Conservation (phyloP, 179 eudicot species). For the Beta lomatogona region DNA sequence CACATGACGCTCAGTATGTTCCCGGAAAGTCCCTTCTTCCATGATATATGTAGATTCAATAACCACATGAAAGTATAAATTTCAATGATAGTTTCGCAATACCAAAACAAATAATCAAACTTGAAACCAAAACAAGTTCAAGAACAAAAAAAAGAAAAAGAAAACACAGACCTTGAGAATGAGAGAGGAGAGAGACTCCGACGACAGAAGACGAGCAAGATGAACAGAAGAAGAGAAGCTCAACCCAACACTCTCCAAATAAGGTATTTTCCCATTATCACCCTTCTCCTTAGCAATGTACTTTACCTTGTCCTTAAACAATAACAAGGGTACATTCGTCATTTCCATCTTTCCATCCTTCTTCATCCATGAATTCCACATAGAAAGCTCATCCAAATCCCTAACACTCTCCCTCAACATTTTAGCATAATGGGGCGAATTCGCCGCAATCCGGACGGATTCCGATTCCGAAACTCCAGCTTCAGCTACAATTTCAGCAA, state of each 20-base stretch:
- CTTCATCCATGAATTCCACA: constrained; percentile 48
- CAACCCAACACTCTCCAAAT: constrained; percentile 74
- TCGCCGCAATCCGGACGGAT: constrained; percentile 42
- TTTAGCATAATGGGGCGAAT: constrained; percentile 51
- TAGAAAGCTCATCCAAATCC: constrained; percentile 56
- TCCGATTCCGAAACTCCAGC: constrained; percentile 50
- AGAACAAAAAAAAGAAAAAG: background rate
- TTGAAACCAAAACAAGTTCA: background rate
- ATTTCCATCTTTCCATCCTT: constrained; percentile 20
- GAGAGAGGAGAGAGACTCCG: constrained; percentile 48
- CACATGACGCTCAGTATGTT: background rate
- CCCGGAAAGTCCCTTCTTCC: background rate
- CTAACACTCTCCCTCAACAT: constrained; percentile 65
- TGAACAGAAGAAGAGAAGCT: constrained; percentile 57
- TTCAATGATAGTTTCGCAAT: background rate
- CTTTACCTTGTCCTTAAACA: constrained; percentile 59
- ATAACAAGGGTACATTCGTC: background rate
- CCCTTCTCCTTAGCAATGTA: constrained; percentile 61
- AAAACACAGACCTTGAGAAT: constrained; percentile 51
- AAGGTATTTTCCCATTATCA: constrained; percentile 72
- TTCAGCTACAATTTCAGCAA: constrained; percentile 50
- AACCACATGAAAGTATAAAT: too few relatives aligned
- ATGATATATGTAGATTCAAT: too few relatives aligned
- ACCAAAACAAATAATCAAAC: background rate
- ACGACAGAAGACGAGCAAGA: constrained; percentile 58